These are phyloP conservation scores for Sphagnum tenellum DNA, from an alignment of 225 moss, liverwort and hornwort species.

Conservation along the genomic window DNA sequence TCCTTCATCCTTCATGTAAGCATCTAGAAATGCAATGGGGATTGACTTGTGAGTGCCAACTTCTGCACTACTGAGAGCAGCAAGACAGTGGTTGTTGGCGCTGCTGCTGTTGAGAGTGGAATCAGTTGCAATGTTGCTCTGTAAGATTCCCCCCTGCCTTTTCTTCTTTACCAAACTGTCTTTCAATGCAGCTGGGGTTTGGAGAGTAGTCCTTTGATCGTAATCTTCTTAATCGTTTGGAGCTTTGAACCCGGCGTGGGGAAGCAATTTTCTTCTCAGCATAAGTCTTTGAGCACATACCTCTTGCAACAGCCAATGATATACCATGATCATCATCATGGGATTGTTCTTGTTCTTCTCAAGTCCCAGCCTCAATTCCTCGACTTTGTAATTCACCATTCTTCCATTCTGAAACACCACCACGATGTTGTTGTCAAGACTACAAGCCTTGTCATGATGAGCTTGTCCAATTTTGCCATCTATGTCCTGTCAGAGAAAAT, in stretches of 20 bases:
- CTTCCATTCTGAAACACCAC: too few relatives aligned
- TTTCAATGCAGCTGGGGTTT: too few relatives aligned
- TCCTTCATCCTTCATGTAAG: slow-evolving; percentile 32
- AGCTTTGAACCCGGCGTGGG: too few relatives aligned
- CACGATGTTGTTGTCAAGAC: not conserved
- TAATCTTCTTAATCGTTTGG: too few relatives aligned
- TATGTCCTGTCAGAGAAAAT: slow-evolving; percentile 12
- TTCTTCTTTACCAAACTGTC: not conserved
- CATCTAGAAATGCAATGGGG: slow-evolving; percentile 35
- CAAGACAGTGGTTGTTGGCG: slow-evolving; percentile 10
- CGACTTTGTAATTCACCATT: too few relatives aligned
- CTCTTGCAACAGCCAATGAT: too few relatives aligned
- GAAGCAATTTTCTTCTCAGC: too few relatives aligned
- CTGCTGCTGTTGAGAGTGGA: not conserved
- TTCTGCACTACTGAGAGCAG: slow-evolving; percentile 4
- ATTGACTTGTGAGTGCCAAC: slow-evolving; percentile 1
- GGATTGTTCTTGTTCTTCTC: too few relatives aligned
- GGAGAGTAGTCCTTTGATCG: too few relatives aligned
- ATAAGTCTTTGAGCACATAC: too few relatives aligned
- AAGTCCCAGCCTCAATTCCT: too few relatives aligned
- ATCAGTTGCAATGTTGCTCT: not conserved
- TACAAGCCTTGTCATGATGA: slow-evolving; percentile 25
- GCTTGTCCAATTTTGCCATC: slow-evolving; percentile 30
- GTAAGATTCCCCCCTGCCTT: slow-evolving; percentile 8
- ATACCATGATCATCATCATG: too few relatives aligned